Base-by-base conservation (phyloP, 768 basidiomycete species). In the Termitomyces sp. region DNA sequence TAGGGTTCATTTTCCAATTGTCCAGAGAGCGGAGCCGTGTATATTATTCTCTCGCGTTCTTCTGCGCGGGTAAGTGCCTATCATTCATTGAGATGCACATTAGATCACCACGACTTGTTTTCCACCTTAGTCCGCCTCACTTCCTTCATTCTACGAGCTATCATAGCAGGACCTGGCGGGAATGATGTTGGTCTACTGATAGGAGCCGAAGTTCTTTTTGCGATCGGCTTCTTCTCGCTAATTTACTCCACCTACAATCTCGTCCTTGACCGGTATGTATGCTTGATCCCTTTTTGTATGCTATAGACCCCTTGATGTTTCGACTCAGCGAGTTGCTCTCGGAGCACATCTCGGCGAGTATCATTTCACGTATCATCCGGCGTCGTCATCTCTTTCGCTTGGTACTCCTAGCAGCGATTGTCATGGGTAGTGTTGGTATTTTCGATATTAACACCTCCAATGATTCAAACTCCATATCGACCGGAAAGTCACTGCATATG, bases 191-290 rank as follows among this genome's bases (percentile, higher is more conserved):
- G 43, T 28, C 56, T 74, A 18, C 18, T 71, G 13, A 67, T 73
- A 49, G 70, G 62, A 11, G 62, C 66, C 26, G 36, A 67, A 47
- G 60, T 72, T 18, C 62, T 74, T 20, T 72, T 69, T 49, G 62
- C 62, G 4, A 61, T 71, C 22, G 73, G 74, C 14, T 75, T 73
- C 62, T 69, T 71, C 52, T 65, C 67, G 11, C 57, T 75, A 1
- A 55, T 74, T 1, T 71, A 68, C 52, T 71, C 71, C 8, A 67
- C 72, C 0, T 73, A 70, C 57, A 65, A 60, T 10, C 68, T 74
- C 3, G 68, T 70, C 16, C 62, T 74, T 8, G 72, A 74, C 55
- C 69, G 71, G 73, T 69, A 43, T 20, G 62, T 54, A 20, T 26
- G 20, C 16, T 22, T 8, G 26, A 50, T 33, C 5, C 30, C 4